Evolutionary conservation across 1,284 basidiomycete genomes (phyloP).

Genomic region (Sporisorium iseilematis-ciliati): DNA sequence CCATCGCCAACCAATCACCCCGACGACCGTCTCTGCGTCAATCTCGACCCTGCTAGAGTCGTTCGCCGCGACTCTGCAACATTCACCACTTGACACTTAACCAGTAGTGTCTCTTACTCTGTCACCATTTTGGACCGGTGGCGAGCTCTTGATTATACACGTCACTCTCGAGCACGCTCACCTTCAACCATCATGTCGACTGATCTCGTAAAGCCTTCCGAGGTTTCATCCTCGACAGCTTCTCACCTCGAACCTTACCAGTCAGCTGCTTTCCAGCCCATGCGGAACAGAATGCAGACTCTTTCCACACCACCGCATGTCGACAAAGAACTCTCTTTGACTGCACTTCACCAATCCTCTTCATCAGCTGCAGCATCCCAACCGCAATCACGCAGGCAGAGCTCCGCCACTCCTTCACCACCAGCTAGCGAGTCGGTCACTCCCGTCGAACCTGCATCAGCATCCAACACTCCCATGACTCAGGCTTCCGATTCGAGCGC

Average conservation of each 20-base stretch:
- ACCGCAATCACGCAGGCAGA: not conserved
- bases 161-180: not conserved
- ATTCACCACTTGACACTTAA: not conserved
- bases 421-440: constrained; percentile 20
- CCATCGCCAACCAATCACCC: too few species aligned
- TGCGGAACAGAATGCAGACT: constrained; percentile 16
- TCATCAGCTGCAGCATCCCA: not conserved
- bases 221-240: not conserved
- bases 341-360: not conserved
- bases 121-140: not conserved
- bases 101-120: not conserved
- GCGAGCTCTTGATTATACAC: not conserved
- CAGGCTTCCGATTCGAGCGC: constrained; percentile 36
- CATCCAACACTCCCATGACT: constrained; percentile 9
- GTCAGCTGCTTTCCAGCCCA: constrained; percentile 16
- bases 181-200: not conserved
- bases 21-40: too few species aligned
- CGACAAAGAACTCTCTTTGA: not conserved
- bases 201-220: not conserved
- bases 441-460: not conserved
- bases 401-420: constrained; percentile 25
- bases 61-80: too few species aligned
- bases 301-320: constrained; percentile 13
- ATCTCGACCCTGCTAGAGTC: too few species aligned
- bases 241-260: constrained; percentile 18